Percentiles rank a stretch among this genome's conserved stretches.
phyloP scores from a whole-genome alignment of 805 yeast species.

The Starmerella tilneyi region DNA sequence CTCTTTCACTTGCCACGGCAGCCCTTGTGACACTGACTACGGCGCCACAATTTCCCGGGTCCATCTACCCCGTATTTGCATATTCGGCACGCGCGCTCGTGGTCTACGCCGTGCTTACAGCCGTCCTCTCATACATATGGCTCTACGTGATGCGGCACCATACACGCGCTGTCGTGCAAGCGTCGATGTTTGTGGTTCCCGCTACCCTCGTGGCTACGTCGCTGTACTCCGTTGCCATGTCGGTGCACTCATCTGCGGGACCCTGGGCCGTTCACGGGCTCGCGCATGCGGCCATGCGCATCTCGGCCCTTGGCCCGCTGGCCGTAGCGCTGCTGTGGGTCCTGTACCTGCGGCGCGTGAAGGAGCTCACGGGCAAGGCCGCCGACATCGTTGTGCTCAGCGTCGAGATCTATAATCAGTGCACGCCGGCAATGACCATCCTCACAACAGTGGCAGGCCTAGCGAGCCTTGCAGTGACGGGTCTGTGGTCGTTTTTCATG shows the following conservation, averaged over 20 bases:
- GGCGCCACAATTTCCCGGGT: slow-evolving; percentile 10
- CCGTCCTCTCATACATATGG: slow-evolving; percentile 20
- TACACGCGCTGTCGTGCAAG: slow-evolving; percentile 22
- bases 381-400: slow-evolving; percentile 32
- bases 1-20: slow-evolving; percentile 23
- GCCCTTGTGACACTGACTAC: slow-evolving; percentile 19
- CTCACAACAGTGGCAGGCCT: slow-evolving; percentile 28
- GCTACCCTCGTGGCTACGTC: slow-evolving; percentile 10
- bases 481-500: slow-evolving; percentile 32
- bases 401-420: slow-evolving; percentile 30
- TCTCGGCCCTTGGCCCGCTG: slow-evolving; percentile 19
- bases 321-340: slow-evolving; percentile 22
- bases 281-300: slow-evolving; percentile 23
- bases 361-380: slow-evolving; percentile 20
- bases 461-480: slow-evolving; percentile 29
- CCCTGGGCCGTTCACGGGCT: slow-evolving; percentile 16
- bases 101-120: slow-evolving; percentile 14
- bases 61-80: slow-evolving; percentile 20
- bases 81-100: slow-evolving; percentile 18
- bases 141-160: slow-evolving; percentile 18
- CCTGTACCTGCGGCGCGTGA: slow-evolving; percentile 19
- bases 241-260: slow-evolving; percentile 18
- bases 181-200: slow-evolving; percentile 22
- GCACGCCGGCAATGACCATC: slow-evolving; percentile 27
- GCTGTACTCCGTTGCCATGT: slow-evolving; percentile 13